A percentile compares a stretch with the other conserved stretches of the same genome.
These are phyloP conservation scores for Aphanomyces cochlioides DNA, from an alignment of 352 stramenopile species.

Conservation along the genomic window DNA sequence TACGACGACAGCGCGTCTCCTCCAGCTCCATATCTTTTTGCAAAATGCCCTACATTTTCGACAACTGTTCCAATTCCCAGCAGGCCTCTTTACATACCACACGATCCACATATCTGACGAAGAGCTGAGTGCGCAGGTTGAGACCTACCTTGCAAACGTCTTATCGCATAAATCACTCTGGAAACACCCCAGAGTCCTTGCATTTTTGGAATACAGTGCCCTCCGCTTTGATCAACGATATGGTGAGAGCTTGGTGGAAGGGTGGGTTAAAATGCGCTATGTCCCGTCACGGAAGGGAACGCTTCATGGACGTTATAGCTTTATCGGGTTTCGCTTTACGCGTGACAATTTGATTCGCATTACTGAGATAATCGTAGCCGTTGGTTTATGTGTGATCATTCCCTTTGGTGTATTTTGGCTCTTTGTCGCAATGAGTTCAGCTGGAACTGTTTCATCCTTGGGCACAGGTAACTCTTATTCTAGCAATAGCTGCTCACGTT, in stretches of 20 bases:
- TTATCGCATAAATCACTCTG: conserved; percentile 10
- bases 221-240: conserved; percentile 16
- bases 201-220: conserved; percentile 22
- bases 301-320: conserved; percentile 26
- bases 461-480: not conserved
- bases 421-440: not conserved
- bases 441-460: too few relatives aligned
- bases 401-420: conserved; percentile 2
- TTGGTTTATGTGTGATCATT: conserved; percentile 22
- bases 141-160: not conserved
- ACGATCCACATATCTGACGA: not conserved
- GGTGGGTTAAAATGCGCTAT: conserved; percentile 30
- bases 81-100: conserved; percentile 20
- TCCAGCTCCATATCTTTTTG: conserved; percentile 18
- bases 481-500: not conserved
- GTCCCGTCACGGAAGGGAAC: conserved; percentile 28
- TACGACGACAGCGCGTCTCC: conserved; percentile 17
- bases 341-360: conserved; percentile 29
- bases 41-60: conserved; percentile 20
- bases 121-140: not conserved
- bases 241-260: conserved; percentile 18
- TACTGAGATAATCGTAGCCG: conserved; percentile 1
- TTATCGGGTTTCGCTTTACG: conserved; percentile 28
- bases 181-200: conserved; percentile 15
- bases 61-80: conserved; percentile 25